phyloP scores from a whole-genome alignment of 331 rosid species.

The Spiraea crenata region DNA sequence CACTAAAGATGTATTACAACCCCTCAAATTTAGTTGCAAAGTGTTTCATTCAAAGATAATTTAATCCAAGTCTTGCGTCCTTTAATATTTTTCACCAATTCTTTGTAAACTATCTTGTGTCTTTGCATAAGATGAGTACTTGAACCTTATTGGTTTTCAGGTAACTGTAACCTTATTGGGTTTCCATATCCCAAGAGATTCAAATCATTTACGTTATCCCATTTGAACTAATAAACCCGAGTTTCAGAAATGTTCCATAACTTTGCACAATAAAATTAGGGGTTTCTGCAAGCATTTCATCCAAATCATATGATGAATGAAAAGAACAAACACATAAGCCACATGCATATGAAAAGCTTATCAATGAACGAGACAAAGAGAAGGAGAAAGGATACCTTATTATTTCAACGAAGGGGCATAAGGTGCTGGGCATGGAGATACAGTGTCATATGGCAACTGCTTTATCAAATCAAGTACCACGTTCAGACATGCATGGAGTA shows the following conservation, averaged over 20 bases:
- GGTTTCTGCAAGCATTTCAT: conserved; percentile 25
- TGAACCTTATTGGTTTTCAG: background rate
- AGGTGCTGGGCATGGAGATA: conserved; percentile 91
- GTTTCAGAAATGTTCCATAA: conserved; percentile 13
- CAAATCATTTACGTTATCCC: conserved; percentile 1
- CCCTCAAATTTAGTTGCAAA: too few species aligned
- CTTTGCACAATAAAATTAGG: conserved; percentile 4
- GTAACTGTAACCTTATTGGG: background rate
- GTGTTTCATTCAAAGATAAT: too few species aligned
- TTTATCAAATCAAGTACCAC: conserved; percentile 54
- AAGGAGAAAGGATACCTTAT: conserved; percentile 32
- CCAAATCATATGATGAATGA: conserved; percentile 9
- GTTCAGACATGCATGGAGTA: conserved; percentile 83
- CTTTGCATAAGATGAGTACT: too few species aligned
- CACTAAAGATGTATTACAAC: too few species aligned
- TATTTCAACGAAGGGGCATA: conserved; percentile 75
- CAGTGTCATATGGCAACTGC: conserved; percentile 74
- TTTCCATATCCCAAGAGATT: background rate
- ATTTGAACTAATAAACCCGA: conserved; percentile 22
- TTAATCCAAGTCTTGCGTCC: too few species aligned
- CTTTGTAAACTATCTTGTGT: too few species aligned
- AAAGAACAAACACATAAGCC: conserved; percentile 11
- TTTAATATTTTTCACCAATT: too few species aligned
- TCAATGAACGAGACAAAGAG: background rate
- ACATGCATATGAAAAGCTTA: background rate